These are phyloP conservation scores for Camelina hispida DNA, from an alignment of 345 rosid species.

Conservation along the genomic window DNA sequence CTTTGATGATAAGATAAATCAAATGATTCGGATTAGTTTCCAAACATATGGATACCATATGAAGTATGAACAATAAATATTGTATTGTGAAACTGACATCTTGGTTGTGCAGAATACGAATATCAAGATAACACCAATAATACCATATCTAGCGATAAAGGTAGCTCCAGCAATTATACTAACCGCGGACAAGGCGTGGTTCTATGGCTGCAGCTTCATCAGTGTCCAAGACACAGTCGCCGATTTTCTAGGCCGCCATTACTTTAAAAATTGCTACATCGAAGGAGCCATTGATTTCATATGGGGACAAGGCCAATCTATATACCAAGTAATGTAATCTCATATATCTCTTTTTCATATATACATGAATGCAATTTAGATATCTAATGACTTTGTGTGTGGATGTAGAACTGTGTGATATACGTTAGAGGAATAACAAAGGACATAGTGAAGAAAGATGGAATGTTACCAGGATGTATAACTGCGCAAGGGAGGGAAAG, in stretches of 20 bases:
- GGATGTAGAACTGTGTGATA: conserved; percentile 34
- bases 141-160: conserved; percentile 25
- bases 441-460: background rate
- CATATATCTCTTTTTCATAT: background rate
- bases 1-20: background rate
- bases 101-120: conserved; percentile 43
- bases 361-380: background rate
- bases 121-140: background rate
- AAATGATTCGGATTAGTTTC: background rate
- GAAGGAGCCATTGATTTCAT: conserved; percentile 60
- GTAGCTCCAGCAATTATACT: conserved; percentile 50
- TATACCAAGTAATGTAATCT: conserved; percentile 46
- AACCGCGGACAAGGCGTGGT: conserved; percentile 46
- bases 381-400: background rate
- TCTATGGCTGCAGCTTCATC: conserved; percentile 47
- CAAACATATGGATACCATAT: background rate
- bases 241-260: conserved; percentile 50
- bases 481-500: conserved; percentile 53
- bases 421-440: conserved; percentile 28
- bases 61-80: background rate
- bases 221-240: conserved; percentile 53
- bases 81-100: background rate
- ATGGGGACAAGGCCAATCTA: conserved; percentile 54
- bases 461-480: conserved; percentile 42
- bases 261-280: conserved; percentile 48